A percentile compares a stretch with the other conserved stretches of the same genome.
phyloP scores from a whole-genome alignment of 192 early-diverging fungal species.

The Linnemannia elongata region DNA sequence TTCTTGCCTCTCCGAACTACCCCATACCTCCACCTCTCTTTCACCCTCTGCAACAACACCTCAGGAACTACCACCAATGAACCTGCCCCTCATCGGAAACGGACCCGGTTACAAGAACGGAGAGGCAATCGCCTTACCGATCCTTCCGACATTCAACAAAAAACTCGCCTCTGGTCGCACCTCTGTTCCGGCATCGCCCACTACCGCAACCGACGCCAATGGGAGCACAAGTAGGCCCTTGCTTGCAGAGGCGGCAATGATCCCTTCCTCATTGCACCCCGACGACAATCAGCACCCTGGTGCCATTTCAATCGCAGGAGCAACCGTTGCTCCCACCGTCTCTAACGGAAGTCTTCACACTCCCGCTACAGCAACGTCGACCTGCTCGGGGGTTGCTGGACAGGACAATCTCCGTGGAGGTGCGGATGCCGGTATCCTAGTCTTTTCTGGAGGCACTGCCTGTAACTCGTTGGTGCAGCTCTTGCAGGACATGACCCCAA shows the following conservation, averaged over 20 bases:
- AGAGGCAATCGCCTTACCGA: slow-evolving; percentile 42
- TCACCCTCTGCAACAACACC: not conserved
- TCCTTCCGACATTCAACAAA: slow-evolving; percentile 47
- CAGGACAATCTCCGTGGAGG: slow-evolving; percentile 24
- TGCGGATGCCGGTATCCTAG: slow-evolving; percentile 60
- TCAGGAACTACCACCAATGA: slow-evolving; percentile 1
- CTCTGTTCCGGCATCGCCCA: slow-evolving; percentile 15
- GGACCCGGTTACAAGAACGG: slow-evolving; percentile 55
- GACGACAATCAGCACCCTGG: not conserved
- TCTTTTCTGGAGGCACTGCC: slow-evolving; percentile 86
- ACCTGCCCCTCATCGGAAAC: slow-evolving; percentile 40
- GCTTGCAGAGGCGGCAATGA: slow-evolving; percentile 8
- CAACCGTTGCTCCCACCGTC: not conserved
- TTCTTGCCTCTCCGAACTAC: not conserved
- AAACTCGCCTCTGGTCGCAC: not conserved
- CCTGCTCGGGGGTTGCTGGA: not conserved
- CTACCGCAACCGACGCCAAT: not conserved
- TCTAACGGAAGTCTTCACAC: not conserved
- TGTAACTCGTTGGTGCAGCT: slow-evolving; percentile 74
- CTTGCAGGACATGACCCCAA: slow-evolving; percentile 72
- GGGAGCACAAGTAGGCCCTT: slow-evolving; percentile 14
- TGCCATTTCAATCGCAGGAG: not conserved
- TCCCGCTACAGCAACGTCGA: not conserved
- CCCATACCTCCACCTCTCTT: not conserved
- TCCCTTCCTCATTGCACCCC: slow-evolving; percentile 7